These are phyloP conservation scores for Neurospora sublineolata DNA, from an alignment of 495 filamentous ascomycete genomes.

Conservation along the genomic window DNA sequence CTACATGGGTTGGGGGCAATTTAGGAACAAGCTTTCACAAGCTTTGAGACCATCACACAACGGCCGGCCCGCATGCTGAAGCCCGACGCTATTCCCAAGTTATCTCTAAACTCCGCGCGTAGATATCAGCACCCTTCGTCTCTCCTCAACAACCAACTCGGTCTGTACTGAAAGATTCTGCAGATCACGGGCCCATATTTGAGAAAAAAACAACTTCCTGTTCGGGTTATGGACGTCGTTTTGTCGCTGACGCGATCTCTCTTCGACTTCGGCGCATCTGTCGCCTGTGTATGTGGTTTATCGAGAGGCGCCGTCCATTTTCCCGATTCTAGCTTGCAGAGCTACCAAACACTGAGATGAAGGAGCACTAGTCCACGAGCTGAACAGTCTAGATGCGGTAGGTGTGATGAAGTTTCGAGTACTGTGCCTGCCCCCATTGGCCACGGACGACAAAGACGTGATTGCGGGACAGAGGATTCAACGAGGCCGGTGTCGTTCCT, in stretches of 20 bases:
- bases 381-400: background rate
- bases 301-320: background rate
- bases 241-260: background rate
- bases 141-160: background rate
- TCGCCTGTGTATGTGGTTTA: background rate
- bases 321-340: background rate
- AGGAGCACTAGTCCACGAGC: background rate
- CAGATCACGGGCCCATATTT: background rate
- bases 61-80: background rate
- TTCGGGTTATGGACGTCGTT: background rate
- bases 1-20: background rate
- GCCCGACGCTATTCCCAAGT: background rate
- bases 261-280: background rate
- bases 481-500: background rate
- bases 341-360: background rate
- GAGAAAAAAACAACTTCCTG: background rate
- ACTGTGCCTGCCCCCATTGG: background rate
- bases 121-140: background rate
- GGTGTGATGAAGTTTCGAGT: background rate
- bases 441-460: background rate
- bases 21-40: background rate
- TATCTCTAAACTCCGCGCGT: background rate
- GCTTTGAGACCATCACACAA: background rate
- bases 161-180: background rate
- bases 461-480: background rate